These are phyloP conservation scores for Suillus discolor DNA, from an alignment of 768 basidiomycete genomes.

Conservation along the genomic window DNA sequence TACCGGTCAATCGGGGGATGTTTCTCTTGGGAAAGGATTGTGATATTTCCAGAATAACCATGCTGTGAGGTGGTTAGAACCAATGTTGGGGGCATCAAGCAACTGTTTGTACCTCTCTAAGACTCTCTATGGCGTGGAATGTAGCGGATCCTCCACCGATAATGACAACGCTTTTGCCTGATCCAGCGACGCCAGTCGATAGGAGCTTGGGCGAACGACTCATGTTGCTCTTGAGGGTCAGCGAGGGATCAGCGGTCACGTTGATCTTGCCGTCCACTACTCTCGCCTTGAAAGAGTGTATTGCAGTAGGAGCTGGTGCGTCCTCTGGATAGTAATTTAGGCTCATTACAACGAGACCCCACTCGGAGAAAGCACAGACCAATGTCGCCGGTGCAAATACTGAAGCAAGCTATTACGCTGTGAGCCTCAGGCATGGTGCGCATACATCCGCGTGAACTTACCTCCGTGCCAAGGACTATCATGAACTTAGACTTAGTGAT, in stretches of 20 bases:
- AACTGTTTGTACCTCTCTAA: constrained; percentile 65
- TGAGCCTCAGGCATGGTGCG: constrained; percentile 1
- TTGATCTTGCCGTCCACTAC: constrained; percentile 73
- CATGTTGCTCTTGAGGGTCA: constrained; percentile 68
- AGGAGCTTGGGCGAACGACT: constrained; percentile 60
- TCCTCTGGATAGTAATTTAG: constrained; percentile 59
- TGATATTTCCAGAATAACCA: constrained; percentile 77
- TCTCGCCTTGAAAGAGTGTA: constrained; percentile 77
- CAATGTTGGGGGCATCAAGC: not conserved
- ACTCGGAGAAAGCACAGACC: constrained; percentile 41
- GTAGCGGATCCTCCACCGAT: constrained; percentile 86
- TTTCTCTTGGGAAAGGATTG: constrained; percentile 75
- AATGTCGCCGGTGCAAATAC: constrained; percentile 81
- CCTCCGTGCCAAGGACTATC: constrained; percentile 89
- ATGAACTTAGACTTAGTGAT: not conserved
- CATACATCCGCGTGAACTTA: constrained; percentile 29
- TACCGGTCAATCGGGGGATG: constrained; percentile 86
- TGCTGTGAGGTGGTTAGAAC: constrained; percentile 46
- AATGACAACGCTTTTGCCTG: constrained; percentile 72
- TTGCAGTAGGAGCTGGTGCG: constrained; percentile 77
- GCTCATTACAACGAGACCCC: not conserved
- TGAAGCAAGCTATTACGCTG: constrained; percentile 72
- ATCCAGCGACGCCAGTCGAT: constrained; percentile 45
- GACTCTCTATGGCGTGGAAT: constrained; percentile 75
- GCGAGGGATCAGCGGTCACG: constrained; percentile 68